Evolutionary conservation across 371 early-diverging fungal genomes (phyloP).

Genomic region (Circinella umbellata): DNA sequence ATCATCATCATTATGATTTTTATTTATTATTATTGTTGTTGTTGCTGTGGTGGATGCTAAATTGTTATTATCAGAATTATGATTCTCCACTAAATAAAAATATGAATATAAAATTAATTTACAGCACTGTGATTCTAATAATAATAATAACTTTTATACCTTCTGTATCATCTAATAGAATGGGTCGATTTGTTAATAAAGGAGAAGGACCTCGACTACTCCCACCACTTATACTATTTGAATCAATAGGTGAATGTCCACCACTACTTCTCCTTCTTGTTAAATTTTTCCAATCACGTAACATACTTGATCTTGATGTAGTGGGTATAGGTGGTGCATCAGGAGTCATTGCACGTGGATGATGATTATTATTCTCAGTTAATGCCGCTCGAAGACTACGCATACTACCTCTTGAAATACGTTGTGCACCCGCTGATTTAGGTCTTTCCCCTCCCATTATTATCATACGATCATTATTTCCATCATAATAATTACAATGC

Average conservation of each 20-base stretch:
- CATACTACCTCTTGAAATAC: slow-evolving; percentile 23
- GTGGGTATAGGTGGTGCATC: slow-evolving; percentile 30
- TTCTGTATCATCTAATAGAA: slow-evolving; percentile 14
- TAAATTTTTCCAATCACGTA: slow-evolving; percentile 41
- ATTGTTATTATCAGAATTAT: too few species aligned
- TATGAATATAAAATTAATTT: too few species aligned
- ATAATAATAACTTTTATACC: too few species aligned
- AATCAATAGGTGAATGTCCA: not conserved
- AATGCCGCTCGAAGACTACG: slow-evolving; percentile 22
- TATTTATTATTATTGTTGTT: too few species aligned
- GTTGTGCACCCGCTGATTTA: slow-evolving; percentile 28
- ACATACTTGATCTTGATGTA: slow-evolving; percentile 40
- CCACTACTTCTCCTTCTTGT: slow-evolving; percentile 36
- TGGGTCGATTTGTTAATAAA: slow-evolving; percentile 2
- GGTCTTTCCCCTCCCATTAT: slow-evolving; percentile 13
- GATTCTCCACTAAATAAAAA: too few species aligned
- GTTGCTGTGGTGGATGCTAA: too few species aligned
- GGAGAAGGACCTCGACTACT: slow-evolving; percentile 18
- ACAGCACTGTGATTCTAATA: too few species aligned
- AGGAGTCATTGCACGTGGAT: slow-evolving; percentile 14
- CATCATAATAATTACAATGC: not conserved
- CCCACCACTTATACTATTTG: not conserved
- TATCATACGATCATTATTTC: not conserved
- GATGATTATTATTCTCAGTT: slow-evolving; percentile 5
- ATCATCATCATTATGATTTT: too few species aligned